Conservation (phyloP, 257 asterid species). For the Solanum corneliomulleri region DNA sequence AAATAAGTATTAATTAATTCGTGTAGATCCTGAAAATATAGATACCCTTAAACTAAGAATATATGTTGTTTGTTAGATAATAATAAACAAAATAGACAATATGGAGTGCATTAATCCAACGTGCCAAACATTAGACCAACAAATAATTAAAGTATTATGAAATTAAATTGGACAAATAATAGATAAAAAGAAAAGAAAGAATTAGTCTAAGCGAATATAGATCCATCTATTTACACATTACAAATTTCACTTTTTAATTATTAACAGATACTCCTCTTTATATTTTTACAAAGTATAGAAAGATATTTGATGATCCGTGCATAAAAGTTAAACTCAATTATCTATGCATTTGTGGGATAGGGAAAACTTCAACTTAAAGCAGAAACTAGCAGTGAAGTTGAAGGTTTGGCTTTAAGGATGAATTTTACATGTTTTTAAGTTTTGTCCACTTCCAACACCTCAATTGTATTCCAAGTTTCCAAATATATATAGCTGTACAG, state of each 20-base stretch:
- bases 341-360: background rate
- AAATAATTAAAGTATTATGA: background rate
- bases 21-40: background rate
- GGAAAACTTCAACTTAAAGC: conserved; percentile 61
- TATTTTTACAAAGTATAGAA: background rate
- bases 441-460: conserved; percentile 16
- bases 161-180: background rate
- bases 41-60: background rate
- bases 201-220: background rate
- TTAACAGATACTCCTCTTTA: background rate
- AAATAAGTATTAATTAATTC: background rate
- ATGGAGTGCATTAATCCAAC: background rate
- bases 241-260: background rate
- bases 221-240: background rate
- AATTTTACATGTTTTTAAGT: conserved; percentile 36
- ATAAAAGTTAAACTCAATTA: background rate
- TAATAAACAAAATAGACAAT: background rate
- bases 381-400: conserved; percentile 20
- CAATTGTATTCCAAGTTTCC: conserved; percentile 25
- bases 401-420: conserved; percentile 51
- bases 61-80: background rate
- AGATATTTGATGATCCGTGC: background rate
- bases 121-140: background rate
- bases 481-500: conserved; percentile 9
- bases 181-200: background rate